Percentiles rank a stretch among this genome's conserved stretches.
Evolutionary conservation across 73 alveolate species (phyloP).

Genomic region (Blepharisma japonicum): DNA sequence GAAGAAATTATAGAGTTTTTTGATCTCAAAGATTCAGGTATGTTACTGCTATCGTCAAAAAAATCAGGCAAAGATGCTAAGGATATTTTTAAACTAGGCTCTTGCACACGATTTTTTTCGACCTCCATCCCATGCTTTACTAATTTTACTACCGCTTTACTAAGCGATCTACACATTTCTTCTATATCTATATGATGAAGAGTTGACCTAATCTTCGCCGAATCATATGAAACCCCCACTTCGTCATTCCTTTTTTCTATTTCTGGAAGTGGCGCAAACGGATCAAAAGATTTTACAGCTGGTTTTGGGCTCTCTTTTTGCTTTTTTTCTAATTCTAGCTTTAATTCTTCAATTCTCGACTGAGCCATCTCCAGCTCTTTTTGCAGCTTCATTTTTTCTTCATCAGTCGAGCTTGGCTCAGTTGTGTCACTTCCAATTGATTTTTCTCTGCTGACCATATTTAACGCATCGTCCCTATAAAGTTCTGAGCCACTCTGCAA

Average conservation of each 20-base stretch:
- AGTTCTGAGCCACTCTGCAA: too few species aligned
- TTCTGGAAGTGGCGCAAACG: slow-evolving; percentile 34
- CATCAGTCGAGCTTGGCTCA: neutral
- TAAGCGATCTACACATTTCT: slow-evolving; percentile 56
- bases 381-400: neutral
- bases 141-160: slow-evolving; percentile 43
- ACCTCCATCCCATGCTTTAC: slow-evolving; percentile 37
- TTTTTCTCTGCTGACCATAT: neutral
- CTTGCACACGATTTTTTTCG: slow-evolving; percentile 3
- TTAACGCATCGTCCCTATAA: neutral
- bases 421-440: neutral
- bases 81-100: neutral
- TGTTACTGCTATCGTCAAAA: neutral
- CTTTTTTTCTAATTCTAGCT: neutral
- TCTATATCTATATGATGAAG: slow-evolving; percentile 54
- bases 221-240: slow-evolving; percentile 44
- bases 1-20: slow-evolving; percentile 18
- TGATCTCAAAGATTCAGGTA: neutral
- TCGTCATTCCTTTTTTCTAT: slow-evolving; percentile 21
- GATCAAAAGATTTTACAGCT: neutral
- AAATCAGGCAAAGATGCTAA: slow-evolving; percentile 18
- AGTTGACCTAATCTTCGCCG: slow-evolving; percentile 50
- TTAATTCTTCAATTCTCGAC: slow-evolving; percentile 1
- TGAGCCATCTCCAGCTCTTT: neutral
- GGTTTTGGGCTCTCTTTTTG: neutral